Percentiles rank a stretch among this genome's conserved stretches.
Evolutionary conservation across 2,329 filamentous ascomycete species (phyloP).

Genomic region (Aspergillus japonicus): DNA sequence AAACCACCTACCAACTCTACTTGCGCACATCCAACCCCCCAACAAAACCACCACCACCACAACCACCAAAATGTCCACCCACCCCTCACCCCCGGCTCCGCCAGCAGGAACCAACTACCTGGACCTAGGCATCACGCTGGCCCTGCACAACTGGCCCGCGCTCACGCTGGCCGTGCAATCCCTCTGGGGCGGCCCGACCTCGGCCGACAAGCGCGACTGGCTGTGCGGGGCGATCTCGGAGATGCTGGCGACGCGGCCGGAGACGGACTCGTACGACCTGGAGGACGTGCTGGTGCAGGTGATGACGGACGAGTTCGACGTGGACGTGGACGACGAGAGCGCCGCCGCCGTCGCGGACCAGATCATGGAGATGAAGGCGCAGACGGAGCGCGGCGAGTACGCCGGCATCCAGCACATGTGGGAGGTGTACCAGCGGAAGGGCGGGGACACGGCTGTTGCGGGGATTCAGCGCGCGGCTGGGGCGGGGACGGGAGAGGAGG

Average conservation of each 20-base stretch:
- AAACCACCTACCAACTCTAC: not conserved
- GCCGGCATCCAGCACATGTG: slow-evolving; percentile 64
- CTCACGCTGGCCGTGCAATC: slow-evolving; percentile 84
- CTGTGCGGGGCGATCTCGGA: slow-evolving; percentile 85
- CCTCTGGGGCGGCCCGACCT: slow-evolving; percentile 82
- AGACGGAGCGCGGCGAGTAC: slow-evolving; percentile 66
- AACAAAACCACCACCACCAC: not conserved
- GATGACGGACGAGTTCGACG: slow-evolving; percentile 94
- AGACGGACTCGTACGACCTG: slow-evolving; percentile 73
- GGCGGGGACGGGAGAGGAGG: slow-evolving; percentile 26
- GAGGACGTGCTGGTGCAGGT: slow-evolving; percentile 84
- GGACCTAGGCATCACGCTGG: slow-evolving; percentile 82
- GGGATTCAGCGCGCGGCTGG: slow-evolving; percentile 35
- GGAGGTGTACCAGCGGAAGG: slow-evolving; percentile 41
- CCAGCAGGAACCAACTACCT: slow-evolving; percentile 63
- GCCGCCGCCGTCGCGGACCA: slow-evolving; percentile 69
- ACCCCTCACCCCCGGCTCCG: slow-evolving; percentile 16
- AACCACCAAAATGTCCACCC: slow-evolving; percentile 22
- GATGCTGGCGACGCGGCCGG: slow-evolving; percentile 62
- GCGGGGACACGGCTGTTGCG: slow-evolving; percentile 34
- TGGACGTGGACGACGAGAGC: slow-evolving; percentile 86
- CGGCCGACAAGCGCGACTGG: slow-evolving; percentile 90
- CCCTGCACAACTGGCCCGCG: slow-evolving; percentile 83
- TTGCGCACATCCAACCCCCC: not conserved
- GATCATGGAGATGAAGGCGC: slow-evolving; percentile 66